Base-by-base conservation (phyloP, 805 yeast species). In the Candida peoriensis region DNA sequence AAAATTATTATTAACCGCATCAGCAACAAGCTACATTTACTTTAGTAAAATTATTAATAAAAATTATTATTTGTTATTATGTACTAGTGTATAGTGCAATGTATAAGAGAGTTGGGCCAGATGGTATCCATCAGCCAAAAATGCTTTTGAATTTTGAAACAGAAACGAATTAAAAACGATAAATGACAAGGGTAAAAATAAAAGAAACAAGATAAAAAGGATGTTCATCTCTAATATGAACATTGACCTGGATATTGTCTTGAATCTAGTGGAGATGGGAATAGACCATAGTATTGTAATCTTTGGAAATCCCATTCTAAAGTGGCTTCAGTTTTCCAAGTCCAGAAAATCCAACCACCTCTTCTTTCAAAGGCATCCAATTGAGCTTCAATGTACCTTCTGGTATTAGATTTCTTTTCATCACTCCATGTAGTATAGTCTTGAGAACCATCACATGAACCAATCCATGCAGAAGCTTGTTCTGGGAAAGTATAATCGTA, bases 331-430 rank as follows among this genome's bases (percentile, higher is more conserved):
- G 95, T 83, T 69, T 88, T 89, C 81, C 86, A 88, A 58, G 81
- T 76, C 97, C 97, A 89, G 68, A 84, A 81, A 38, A 86, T 74
- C 96, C 96, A 89, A 21, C 97, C 97, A 23, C 68, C 72, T 39
- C 76, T 70, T 48, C 71, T 72, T 50, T 79, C 85, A 53, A 69
- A 80, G 2, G 96, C 86, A 55, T 89, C 96, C 53, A 89, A 64
- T 68, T 89, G 96, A 32, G 96, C 95, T 64, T 89, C 96, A 33
- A 88, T 68, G 55, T 69, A 87, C 48, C 64, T 70, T 58, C 96
- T 78, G 30, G 80, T 74, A 44, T 76, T 66, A 17, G 49, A 51
- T 55, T 70, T 75, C 52, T 73, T 71, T 25, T 72, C 70, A 8
- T 63, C 67, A 6, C 84, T 64, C 85, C 93, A 89, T 32, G 72